Conservation (phyloP, 345 rosid genomes). For the Corchorus capsularis region DNA sequence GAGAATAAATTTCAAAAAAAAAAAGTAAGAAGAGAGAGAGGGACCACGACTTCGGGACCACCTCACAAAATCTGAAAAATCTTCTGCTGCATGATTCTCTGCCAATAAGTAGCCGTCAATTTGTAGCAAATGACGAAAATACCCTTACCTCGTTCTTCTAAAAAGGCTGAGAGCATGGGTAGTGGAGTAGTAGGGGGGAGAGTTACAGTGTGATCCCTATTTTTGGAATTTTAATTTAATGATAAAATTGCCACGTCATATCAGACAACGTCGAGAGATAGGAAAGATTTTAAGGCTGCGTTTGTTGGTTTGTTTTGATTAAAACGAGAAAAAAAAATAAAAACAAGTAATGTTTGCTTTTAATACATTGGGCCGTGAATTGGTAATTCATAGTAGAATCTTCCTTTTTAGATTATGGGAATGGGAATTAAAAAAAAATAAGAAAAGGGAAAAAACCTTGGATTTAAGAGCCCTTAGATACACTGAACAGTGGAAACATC, state of each 20-base stretch:
- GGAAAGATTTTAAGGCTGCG: conserved; percentile 12
- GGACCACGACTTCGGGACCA: conserved; percentile 29
- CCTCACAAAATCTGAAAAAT: conserved; percentile 38
- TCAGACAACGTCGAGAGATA: neutral
- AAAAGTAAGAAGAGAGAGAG: neutral
- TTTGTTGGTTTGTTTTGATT: neutral
- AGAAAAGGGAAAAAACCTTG: conserved; percentile 1
- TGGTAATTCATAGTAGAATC: conserved; percentile 31
- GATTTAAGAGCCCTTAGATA: conserved; percentile 28
- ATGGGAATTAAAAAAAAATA: neutral
- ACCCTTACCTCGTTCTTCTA: conserved; percentile 27
- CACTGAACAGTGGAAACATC: conserved; percentile 2
- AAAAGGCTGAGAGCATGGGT: conserved; percentile 18
- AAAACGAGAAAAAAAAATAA: neutral
- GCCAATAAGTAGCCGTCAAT: conserved; percentile 46
- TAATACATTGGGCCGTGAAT: conserved; percentile 15
- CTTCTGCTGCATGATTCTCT: conserved; percentile 43
- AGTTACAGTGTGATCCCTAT: conserved; percentile 7
- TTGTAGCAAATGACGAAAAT: conserved; percentile 12
- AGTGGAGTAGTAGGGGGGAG: neutral
- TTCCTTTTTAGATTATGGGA: conserved; percentile 40
- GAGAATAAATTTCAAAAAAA: neutral
- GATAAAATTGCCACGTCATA: neutral
- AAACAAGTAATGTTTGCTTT: conserved; percentile 3
- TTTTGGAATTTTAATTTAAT: neutral